Evolutionary conservation across 1,284 basidiomycete species (phyloP).

Genomic region (Cutaneotrichosporon sp.): DNA sequence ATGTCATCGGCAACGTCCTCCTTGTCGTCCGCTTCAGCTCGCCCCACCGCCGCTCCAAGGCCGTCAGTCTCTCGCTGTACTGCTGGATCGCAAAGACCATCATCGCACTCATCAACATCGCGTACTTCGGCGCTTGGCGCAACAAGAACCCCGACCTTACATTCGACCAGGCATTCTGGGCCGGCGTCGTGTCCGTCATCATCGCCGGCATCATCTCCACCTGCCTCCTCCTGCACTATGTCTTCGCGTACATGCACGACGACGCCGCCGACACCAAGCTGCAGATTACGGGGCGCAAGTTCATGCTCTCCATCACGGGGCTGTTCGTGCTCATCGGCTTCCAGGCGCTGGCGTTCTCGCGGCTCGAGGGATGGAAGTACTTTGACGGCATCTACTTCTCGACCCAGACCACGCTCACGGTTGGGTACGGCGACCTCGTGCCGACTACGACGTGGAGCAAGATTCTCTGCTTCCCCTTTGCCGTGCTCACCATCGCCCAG

Average conservation of each 20-base stretch:
- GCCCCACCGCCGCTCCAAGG: slow-evolving; percentile 8
- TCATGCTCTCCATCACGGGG: slow-evolving; percentile 54
- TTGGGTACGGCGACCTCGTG: slow-evolving; percentile 52
- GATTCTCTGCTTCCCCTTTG: slow-evolving; percentile 54
- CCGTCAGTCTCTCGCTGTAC: slow-evolving; percentile 39
- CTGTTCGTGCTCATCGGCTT: slow-evolving; percentile 50
- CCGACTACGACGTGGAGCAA: slow-evolving; percentile 43
- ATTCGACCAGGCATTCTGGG: slow-evolving; percentile 55
- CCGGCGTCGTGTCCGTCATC: slow-evolving; percentile 53
- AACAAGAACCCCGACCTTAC: slow-evolving; percentile 40
- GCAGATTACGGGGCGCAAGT: slow-evolving; percentile 49
- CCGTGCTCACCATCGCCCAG: slow-evolving; percentile 52
- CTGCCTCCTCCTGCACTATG: slow-evolving; percentile 51
- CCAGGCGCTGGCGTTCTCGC: slow-evolving; percentile 45
- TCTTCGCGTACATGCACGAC: slow-evolving; percentile 39
- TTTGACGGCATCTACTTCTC: slow-evolving; percentile 43
- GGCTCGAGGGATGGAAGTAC: slow-evolving; percentile 50
- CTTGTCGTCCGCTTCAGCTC: slow-evolving; percentile 53
- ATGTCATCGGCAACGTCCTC: slow-evolving; percentile 54
- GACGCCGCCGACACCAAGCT: slow-evolving; percentile 36
- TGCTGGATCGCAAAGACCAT: slow-evolving; percentile 55
- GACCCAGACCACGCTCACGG: slow-evolving; percentile 41
- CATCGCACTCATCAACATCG: slow-evolving; percentile 53
- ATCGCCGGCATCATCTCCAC: slow-evolving; percentile 49
- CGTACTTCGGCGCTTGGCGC: slow-evolving; percentile 37